Evolutionary conservation across 2,329 filamentous ascomycete genomes (phyloP), one percentile per base, ranked within the genome.

Genomic region (Diaporthe vexans): DNA sequence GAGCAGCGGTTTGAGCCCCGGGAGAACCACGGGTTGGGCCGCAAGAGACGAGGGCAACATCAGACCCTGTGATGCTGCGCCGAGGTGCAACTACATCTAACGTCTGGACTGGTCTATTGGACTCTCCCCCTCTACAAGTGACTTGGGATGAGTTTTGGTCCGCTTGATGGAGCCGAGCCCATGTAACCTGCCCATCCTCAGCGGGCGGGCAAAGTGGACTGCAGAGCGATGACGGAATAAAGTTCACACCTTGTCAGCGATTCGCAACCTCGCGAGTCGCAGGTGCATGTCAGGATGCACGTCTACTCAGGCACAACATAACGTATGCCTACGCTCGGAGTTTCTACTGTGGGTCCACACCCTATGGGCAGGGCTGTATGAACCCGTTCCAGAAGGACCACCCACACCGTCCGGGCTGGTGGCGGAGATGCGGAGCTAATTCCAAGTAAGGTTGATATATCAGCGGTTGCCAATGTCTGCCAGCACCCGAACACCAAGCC

Each of bases 231-330:
- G 33, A 19, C 33, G 15, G 29, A 54, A 54, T 68, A 68, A n/a
- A 68, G 63, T 68, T 68, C 48, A 29, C 63, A 68, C 63, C 63
- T 35, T 54, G 63, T 68, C 63, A 68, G 46, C 48, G 63, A 68
- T 68, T 68, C 48, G 63, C 63, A 48, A 68, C 63, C 63, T 68
- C 46, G 63, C 33, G 63, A 68, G 63, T 68, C 63, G 48, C 63
- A 68, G 52, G 29, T 68, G 48, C 63, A 68, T 26, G 33, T 68
- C 33, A 33, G 33, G n/a, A 40, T 17, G 63, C 46, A 37, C 63
- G 21, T 35, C 63, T 52, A 52, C 63, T 67, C 63, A 52, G 46
- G 43, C 63, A 67, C 33, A 8, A 40, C 46, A 52, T 8, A 24
- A 37, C 63, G 21, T 54, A 33, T 17, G 1, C 48, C 37, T 26